Evolutionary conservation across 352 stramenopile species (phyloP), one percentile per base, ranked within the genome.

Genomic region (Globisporangium okanoganense): DNA sequence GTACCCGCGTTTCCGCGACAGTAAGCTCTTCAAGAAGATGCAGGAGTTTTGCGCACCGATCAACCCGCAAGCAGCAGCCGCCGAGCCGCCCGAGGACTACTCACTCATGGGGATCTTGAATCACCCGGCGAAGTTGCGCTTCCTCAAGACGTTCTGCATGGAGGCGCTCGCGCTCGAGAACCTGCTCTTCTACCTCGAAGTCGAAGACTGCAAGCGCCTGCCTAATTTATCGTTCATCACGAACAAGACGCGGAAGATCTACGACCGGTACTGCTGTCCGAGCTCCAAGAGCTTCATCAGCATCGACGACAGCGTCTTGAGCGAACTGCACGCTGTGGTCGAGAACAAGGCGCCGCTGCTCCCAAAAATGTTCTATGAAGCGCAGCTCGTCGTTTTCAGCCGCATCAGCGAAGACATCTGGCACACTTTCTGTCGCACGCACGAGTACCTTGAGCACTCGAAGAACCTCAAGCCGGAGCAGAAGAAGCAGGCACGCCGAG

Each of bases 131-230:
- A 94, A 92, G 60, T 56, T 92, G 18, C 80, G 81, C 0, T 94
- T 92, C 48, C 79, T 94, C 64, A 94, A 94, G 61, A 88, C 78
- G n/a, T 94, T 88, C 58, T 94, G 85, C 58, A 90, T 94, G 71
- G 82, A 94, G 51, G 84, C 83, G 20, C 57, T 94, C 4, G 76
- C 79, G n/a, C 59, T 92, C 24, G 85, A 94, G 62, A 94, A 94
- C 44, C 52, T 94, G 49, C 78, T 94, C 41, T 94, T 94, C 61
- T 91, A 91, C 62, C 60, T 94, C 9, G 85, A 94, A 40, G 85
- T 94, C 10, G 85, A 94, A 51, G 85, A 94, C 64, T 92, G 82
- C 70, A 94, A 94, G 60, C 80, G 85, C 0, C 56, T 94, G 41
- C 85, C 85, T 1, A 94, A 94, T 57, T 65, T 92, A 33, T 90